A percentile compares a stretch with the other conserved stretches of the same genome.
phyloP scores from a whole-genome alignment of 2,329 filamentous ascomycete genomes.

The Apiospora koreana region DNA sequence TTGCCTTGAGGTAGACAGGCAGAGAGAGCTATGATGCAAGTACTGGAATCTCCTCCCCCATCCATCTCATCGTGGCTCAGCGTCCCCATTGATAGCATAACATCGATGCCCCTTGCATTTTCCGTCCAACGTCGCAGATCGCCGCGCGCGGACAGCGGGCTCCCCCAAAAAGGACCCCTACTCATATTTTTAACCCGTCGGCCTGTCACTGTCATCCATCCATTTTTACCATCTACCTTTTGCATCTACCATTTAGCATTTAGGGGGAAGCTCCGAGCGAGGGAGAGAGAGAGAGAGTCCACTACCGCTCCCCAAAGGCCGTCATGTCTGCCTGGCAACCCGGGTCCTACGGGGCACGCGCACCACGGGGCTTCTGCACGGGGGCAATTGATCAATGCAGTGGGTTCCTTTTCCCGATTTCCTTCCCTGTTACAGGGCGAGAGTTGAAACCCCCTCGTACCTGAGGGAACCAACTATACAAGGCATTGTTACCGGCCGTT shows the following conservation, averaged over 20 bases:
- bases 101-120: background rate
- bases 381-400: background rate
- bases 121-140: background rate
- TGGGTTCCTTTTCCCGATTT: background rate
- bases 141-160: background rate
- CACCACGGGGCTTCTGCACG: background rate
- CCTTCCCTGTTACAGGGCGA: background rate
- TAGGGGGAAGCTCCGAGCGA: background rate
- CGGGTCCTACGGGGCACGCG: background rate
- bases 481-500: constrained; percentile 5
- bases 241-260: background rate
- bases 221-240: background rate
- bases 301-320: background rate
- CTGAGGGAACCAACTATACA: background rate
- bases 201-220: background rate
- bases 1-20: background rate
- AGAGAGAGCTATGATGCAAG: background rate
- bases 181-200: background rate
- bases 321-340: constrained; percentile 1
- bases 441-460: constrained; percentile 6
- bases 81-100: background rate
- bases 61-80: background rate
- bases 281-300: background rate
- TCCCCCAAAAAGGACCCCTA: background rate
- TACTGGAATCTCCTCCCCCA: background rate